Evolutionary conservation across 2,329 filamentous ascomycete species (phyloP), one percentile per base, ranked within the genome.

Genomic region (Fusarium nurragi): DNA sequence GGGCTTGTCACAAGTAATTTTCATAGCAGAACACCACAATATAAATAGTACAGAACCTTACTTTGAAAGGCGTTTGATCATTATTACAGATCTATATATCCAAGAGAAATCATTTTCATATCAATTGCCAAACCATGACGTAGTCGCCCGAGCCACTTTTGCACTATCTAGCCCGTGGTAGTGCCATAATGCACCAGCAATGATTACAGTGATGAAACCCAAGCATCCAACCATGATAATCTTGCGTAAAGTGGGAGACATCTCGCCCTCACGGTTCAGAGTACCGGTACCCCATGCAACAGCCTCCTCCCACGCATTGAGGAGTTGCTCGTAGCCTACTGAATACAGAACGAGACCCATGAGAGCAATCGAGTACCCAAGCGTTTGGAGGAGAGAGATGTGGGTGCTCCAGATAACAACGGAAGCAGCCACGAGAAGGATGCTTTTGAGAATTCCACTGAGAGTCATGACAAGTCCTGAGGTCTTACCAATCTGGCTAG

Each of bases 371-470:
- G 83, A 81, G 82, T 96, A 96, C 69, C 92, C 92, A 74, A 94
- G 83, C 71, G 88, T 86, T 78, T 96, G 92, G 54, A 93, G 83
- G 22, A 79, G 74, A 19, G 88, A 84, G 73, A 95, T 89, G 28
- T 86, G 84, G 54, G 91, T 92, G 68, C 85, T 82, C 89, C 92
- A 95, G 75, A 94, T 88, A 73, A 92, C 76, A 78, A 95, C 90
- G 50, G 90, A 93, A 57, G 88, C 84, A 60, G 85, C 81, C 65
- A 96, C 91, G 53, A 96, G 88, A 57, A 96, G 86, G 61, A 96
- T 94, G 77, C 93, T 92, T 80, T 96, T 96, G 73, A 95, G 86
- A 66, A 96, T 92, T 76, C 93, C 92, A 58, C 89, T 93, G 22
- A 96, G 86, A 30, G 92, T 93, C 80, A 96, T 90, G 71, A 94